Base-by-base conservation (phyloP, 2,329 filamentous ascomycete genomes). In the Fusarium pseudocircinatum region DNA sequence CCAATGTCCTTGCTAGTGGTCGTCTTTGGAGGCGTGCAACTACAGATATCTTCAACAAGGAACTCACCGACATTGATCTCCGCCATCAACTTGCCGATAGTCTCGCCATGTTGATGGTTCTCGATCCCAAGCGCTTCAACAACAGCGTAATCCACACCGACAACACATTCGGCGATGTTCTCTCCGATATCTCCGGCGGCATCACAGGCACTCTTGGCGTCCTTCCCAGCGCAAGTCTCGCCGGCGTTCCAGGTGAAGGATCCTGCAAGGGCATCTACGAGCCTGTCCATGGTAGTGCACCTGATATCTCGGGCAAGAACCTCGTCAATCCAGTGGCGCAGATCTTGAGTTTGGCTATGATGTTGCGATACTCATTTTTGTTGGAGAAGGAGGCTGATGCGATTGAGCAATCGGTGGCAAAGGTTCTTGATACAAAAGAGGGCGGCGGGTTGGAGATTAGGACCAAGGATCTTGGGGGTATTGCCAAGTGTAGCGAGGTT, bases 281-380 rank as follows among this genome's bases (percentile, higher is more conserved):
- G 83, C 92, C 92, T 8, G 93, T 94, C 61, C 92, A 94, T 79
- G 92, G 91, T 84, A 89, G 79, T 59, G 93, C 92, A 5, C 92
- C 93, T 16, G 92, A 94, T 75, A 94, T 94, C 72, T 89, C 90
- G 13, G 92, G 92, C 63, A 87, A 92, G 79, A 90, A 90, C 43
- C 86, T 93, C 46, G 92, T 92, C 60, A 94, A 94, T 83, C 92
- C 92, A 0, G 87, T 94, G 39, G 92, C 91, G 2, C 90, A 91
- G 74, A 90, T 94, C 37, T 85, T 94, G 43, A 93, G 91, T 56
- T 83, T 93, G 32, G 91, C 91, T 62, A 92, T 94, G 91, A 89
- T 94, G 86, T 85, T 94, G 72, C 90, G 93, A 78, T 94, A 94
- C 83, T 93, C 91, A 3, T 86, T 93, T 56, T 85, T 87, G 69